phyloP scores from a whole-genome alignment of 148 eudicot genomes.

The Fallopia convolvulus region DNA sequence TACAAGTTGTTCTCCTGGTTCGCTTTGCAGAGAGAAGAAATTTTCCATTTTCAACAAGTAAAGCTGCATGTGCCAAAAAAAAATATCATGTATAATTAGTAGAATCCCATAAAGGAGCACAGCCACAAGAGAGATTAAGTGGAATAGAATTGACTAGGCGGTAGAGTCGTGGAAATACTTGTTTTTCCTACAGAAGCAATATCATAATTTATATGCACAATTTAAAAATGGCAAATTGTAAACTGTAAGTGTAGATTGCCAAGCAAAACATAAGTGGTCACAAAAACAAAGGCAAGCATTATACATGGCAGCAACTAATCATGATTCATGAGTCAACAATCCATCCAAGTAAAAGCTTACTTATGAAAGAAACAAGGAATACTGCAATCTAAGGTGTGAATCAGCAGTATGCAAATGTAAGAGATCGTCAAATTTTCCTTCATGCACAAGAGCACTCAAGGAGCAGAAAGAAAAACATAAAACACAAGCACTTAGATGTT shows the following conservation, averaged over 20 bases:
- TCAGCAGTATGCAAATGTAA: background rate
- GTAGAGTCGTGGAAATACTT: too few relatives aligned
- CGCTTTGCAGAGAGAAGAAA: constrained; percentile 93
- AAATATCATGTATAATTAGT: background rate
- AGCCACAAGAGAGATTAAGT: background rate
- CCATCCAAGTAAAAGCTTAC: background rate
- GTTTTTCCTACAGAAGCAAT: background rate
- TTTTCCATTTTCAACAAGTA: constrained; percentile 83
- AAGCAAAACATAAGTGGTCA: background rate
- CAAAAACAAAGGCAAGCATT: background rate
- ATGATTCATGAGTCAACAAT: background rate
- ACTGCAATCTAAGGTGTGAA: background rate
- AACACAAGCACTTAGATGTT: background rate
- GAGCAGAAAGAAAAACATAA: background rate
- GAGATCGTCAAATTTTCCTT: background rate
- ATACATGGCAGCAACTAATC: background rate
- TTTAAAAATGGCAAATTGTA: too few relatives aligned
- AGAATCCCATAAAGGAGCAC: background rate
- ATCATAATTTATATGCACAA: background rate
- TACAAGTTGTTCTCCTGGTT: constrained; percentile 70
- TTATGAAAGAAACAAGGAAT: background rate
- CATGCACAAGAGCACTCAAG: background rate
- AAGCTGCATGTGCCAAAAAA: constrained; percentile 32
- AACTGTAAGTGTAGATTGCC: background rate
- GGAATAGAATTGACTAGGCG: too few relatives aligned